These are phyloP conservation scores for Neoscytalidium dimidiatum DNA, from an alignment of 2,329 filamentous ascomycete species.

Conservation along the genomic window DNA sequence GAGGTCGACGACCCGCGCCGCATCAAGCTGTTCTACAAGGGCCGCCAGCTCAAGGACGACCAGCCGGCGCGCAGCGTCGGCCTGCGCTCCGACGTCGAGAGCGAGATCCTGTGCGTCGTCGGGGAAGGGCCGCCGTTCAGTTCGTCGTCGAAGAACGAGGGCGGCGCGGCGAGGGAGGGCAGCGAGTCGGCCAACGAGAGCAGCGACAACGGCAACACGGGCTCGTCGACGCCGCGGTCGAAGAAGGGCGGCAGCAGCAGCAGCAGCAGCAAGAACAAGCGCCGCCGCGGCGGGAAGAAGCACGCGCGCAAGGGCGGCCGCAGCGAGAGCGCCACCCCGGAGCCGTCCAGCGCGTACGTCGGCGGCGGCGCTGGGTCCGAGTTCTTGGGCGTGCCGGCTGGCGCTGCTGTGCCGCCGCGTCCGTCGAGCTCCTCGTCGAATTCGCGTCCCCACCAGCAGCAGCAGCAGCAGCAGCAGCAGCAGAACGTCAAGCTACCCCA, in stretches of 20 bases:
- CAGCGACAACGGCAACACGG: constrained; percentile 36
- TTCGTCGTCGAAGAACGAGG: constrained; percentile 36
- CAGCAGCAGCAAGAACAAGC: constrained; percentile 43
- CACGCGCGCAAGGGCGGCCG: constrained; percentile 47
- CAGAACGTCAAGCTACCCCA: constrained; percentile 37
- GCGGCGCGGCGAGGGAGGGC: constrained; percentile 30
- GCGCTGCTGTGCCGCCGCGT: constrained; percentile 35
- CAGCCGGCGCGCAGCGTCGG: constrained; percentile 60
- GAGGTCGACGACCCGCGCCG: constrained; percentile 58
- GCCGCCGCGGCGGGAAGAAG: constrained; percentile 47
- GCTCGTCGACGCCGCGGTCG: constrained; percentile 27
- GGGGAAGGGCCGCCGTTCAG: constrained; percentile 51
- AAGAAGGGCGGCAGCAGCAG: constrained; percentile 39
- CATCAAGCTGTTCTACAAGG: constrained; percentile 74
- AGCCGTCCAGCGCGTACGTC: constrained; percentile 32
- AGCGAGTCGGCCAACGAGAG: constrained; percentile 30
- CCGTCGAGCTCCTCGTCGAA: constrained; percentile 40
- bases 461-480: constrained; percentile 36
- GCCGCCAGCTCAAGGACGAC: constrained; percentile 67
- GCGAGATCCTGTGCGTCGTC: constrained; percentile 62
- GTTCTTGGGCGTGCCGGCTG: constrained; percentile 36
- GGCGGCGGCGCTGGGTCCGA: constrained; percentile 35
- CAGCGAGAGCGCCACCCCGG: constrained; percentile 24
- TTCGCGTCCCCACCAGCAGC: constrained; percentile 38
- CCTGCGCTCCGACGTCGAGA: constrained; percentile 56